These are phyloP conservation scores for Alternaria sp. DNA, from an alignment of 2,329 filamentous ascomycete species.

Conservation along the genomic window DNA sequence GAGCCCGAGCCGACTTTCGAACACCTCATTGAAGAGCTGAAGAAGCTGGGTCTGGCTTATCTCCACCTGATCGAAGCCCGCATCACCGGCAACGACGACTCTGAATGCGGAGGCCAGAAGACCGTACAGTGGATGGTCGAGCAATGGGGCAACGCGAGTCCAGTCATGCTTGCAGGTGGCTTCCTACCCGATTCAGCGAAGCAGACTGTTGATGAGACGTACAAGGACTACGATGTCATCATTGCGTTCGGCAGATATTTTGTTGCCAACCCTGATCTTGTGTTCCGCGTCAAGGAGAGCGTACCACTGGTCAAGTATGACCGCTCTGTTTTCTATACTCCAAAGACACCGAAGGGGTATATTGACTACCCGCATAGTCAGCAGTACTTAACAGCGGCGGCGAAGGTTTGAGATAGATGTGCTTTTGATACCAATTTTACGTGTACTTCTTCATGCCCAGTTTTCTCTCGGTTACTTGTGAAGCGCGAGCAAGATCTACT, in stretches of 20 bases:
- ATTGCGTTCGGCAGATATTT: slow-evolving; percentile 55
- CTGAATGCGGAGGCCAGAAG: slow-evolving; percentile 17
- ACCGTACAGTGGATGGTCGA: slow-evolving; percentile 19
- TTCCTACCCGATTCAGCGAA: slow-evolving; percentile 44
- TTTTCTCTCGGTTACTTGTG: not conserved
- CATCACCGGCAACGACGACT: slow-evolving; percentile 18
- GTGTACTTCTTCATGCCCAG: not conserved
- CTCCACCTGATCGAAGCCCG: slow-evolving; percentile 9
- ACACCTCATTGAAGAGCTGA: not conserved
- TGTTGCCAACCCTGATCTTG: slow-evolving; percentile 55
- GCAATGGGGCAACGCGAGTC: slow-evolving; percentile 7
- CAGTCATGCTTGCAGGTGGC: slow-evolving; percentile 49
- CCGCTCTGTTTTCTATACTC: slow-evolving; percentile 27
- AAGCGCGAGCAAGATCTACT: not conserved
- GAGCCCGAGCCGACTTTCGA: slow-evolving; percentile 49
- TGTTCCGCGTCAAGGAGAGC: slow-evolving; percentile 50
- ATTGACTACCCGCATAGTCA: slow-evolving; percentile 18
- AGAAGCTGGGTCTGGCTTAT: not conserved
- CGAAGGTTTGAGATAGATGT: not conserved
- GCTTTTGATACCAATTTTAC: not conserved
- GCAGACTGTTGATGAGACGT: slow-evolving; percentile 43
- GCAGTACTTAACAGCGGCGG: slow-evolving; percentile 5
- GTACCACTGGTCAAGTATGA: slow-evolving; percentile 51
- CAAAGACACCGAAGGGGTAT: slow-evolving; percentile 19
- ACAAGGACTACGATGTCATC: slow-evolving; percentile 36